These are phyloP conservation scores for Chytriomyces hyalinus DNA, from an alignment of 192 early-diverging fungal genomes.

Conservation along the genomic window DNA sequence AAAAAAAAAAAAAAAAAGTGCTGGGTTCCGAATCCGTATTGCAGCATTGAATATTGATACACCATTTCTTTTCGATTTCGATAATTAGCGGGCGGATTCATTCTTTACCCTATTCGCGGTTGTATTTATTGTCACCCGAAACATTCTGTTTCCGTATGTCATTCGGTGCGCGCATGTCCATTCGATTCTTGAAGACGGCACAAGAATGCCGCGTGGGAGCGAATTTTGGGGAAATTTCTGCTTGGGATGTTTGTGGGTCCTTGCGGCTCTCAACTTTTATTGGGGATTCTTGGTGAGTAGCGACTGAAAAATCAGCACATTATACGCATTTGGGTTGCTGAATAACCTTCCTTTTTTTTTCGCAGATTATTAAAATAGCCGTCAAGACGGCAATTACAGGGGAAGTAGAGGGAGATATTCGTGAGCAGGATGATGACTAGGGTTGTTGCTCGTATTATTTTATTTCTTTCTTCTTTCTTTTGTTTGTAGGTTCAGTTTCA, in stretches of 20 bases:
- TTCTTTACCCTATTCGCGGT: slow-evolving; percentile 42
- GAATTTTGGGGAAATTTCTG: slow-evolving; percentile 29
- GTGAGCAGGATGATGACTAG: slow-evolving; percentile 44
- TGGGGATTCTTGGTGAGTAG: slow-evolving; percentile 38
- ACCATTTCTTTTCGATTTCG: background rate
- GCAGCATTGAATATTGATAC: background rate
- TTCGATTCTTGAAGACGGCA: slow-evolving; percentile 36
- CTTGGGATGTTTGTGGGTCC: slow-evolving; percentile 38
- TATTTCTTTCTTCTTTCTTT: background rate
- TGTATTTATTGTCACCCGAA: slow-evolving; percentile 35
- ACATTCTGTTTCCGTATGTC: slow-evolving; percentile 43
- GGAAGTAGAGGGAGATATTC: slow-evolving; percentile 53
- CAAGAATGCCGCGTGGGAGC: slow-evolving; percentile 32
- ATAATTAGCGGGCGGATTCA: slow-evolving; percentile 31
- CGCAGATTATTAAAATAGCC: slow-evolving; percentile 56
- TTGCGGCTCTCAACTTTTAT: slow-evolving; percentile 30
- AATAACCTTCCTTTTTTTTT: background rate
- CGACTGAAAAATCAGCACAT: background rate
- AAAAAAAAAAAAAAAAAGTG: background rate
- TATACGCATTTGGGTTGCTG: background rate
- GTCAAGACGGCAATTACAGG: slow-evolving; percentile 45
- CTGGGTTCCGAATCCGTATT: background rate
- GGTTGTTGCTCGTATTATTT: background rate
- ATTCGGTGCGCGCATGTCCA: slow-evolving; percentile 19
- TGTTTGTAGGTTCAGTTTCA: background rate